Evolutionary conservation across 257 asterid species (phyloP).

Genomic region (Fraxinus americana): DNA sequence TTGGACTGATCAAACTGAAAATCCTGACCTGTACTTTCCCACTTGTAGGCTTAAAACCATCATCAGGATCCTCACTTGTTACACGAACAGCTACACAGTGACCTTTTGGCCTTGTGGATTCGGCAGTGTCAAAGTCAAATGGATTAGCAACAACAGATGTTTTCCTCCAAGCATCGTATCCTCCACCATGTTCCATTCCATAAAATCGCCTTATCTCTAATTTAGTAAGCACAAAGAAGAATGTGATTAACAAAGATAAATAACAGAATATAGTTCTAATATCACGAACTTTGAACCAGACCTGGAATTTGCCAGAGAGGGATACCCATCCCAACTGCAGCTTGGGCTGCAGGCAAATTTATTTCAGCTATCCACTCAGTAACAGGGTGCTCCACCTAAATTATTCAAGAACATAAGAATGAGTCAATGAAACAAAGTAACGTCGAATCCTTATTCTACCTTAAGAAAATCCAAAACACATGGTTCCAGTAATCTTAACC

Average conservation of each 20-base stretch:
- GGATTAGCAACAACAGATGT: slow-evolving; percentile 75
- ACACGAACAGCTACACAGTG: slow-evolving; percentile 99
- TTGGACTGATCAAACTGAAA: slow-evolving; percentile 8
- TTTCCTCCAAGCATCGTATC: slow-evolving; percentile 96
- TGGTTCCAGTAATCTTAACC: slow-evolving; percentile 8
- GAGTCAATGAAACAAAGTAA: slow-evolving; percentile 18
- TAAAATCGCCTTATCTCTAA: slow-evolving; percentile 91
- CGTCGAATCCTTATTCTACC: not conserved
- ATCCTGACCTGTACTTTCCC: slow-evolving; percentile 92
- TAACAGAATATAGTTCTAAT: slow-evolving; percentile 3
- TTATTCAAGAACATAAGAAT: slow-evolving; percentile 27
- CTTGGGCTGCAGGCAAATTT: slow-evolving; percentile 98
- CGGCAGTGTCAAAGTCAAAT: slow-evolving; percentile 91
- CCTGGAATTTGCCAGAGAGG: slow-evolving; percentile 99
- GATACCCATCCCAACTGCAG: slow-evolving; percentile 96
- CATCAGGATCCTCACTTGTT: slow-evolving; percentile 99
- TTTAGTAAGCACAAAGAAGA: slow-evolving; percentile 18
- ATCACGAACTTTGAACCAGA: slow-evolving; percentile 34
- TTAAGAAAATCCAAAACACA: not conserved
- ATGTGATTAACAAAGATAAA: slow-evolving; percentile 23
- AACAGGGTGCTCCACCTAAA: slow-evolving; percentile 99
- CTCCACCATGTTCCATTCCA: slow-evolving; percentile 93
- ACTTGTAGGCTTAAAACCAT: slow-evolving; percentile 98
- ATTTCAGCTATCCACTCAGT: slow-evolving; percentile 99
- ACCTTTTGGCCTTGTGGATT: slow-evolving; percentile 89